Base-by-base conservation (phyloP, 495 filamentous ascomycete species). In the Margaritispora aquatica region DNA sequence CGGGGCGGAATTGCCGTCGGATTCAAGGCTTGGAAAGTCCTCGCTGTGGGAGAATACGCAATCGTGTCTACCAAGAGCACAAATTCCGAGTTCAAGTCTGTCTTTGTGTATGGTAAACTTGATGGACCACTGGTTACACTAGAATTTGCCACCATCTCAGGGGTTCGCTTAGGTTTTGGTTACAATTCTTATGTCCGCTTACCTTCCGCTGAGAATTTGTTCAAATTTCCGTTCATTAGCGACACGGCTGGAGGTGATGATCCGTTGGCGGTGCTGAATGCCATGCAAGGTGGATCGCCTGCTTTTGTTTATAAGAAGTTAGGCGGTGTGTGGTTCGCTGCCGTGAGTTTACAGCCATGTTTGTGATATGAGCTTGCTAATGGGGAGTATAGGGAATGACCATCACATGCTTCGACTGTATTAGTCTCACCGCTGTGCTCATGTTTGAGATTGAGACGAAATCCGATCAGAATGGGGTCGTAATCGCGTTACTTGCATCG, bases 101-200 rank as follows among this genome's bases (percentile, higher is more conserved):
- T 71, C 1, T 78, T 76, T 57, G 58, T 78, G 10, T 60, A 54
- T 31, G 58, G 27, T 2, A 55, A 60, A 38, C 22, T 60, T 0
- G 64, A 75, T 10, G 79, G 79, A 2, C 78, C 78, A 0, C 64
- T 80, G n/a, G 47, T 75, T 1, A 63, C 62, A 0, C 59, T 80
- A 8, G 73, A 70, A 29, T 75, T 74, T 49, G 77, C 73, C 0
- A 67, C 68, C 15, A 70, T 82, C 26, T 57, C 60, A 0, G 71
- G 71, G 1, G 48, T 80, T 20, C 59, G 58, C 0, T 69, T 65
- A 20, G 78, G 78, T 0, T 77, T 80, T 34, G 79, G 79, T 2
- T 77, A 76, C 59, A 78, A 80, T 54, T 67, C 57, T 10, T 50
- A 38, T 11, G 52, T 78, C 0, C 66, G 60, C 5, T 24, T 70